Conservation (phyloP, 495 filamentous ascomycete genomes). For the Podospora anserina region DNA sequence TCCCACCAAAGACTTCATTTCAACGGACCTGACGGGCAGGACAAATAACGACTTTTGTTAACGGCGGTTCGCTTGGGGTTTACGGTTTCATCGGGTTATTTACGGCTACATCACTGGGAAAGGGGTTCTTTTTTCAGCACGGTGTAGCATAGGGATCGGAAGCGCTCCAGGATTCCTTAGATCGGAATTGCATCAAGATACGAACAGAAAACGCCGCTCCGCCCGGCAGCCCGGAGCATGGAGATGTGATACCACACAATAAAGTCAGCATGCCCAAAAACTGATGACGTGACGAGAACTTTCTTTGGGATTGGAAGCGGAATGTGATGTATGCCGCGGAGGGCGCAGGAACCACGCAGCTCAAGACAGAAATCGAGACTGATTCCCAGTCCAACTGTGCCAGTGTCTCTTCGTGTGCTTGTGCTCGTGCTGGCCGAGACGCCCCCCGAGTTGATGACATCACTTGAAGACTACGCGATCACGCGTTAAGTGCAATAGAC, state of each 20-base stretch:
- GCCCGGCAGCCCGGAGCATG: constrained; percentile 19
- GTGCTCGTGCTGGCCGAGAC: neutral
- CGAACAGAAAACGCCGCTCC: constrained; percentile 22
- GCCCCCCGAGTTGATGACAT: neutral
- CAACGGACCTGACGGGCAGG: constrained; percentile 31
- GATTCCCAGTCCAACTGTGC: neutral
- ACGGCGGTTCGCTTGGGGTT: constrained; percentile 35
- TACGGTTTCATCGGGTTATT: constrained; percentile 30
- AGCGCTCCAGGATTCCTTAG: constrained; percentile 40
- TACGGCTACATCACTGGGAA: constrained; percentile 35
- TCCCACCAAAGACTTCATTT: constrained; percentile 27
- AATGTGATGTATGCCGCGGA: neutral
- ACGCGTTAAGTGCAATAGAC: neutral
- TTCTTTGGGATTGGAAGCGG: neutral
- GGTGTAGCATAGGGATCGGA: constrained; percentile 40
- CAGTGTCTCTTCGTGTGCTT: neutral
- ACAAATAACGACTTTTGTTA: constrained; percentile 25
- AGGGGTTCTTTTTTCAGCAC: constrained; percentile 30
- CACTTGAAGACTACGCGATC: neutral
- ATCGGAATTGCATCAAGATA: constrained; percentile 38
- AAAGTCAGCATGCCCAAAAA: neutral
- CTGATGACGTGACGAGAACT: neutral
- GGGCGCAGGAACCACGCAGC: neutral
- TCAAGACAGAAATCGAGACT: neutral
- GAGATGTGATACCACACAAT: constrained; percentile 20